Evolutionary conservation across 2,329 filamentous ascomycete species (phyloP), one percentile per base, ranked within the genome.

Genomic region (Fusarium sp.): DNA sequence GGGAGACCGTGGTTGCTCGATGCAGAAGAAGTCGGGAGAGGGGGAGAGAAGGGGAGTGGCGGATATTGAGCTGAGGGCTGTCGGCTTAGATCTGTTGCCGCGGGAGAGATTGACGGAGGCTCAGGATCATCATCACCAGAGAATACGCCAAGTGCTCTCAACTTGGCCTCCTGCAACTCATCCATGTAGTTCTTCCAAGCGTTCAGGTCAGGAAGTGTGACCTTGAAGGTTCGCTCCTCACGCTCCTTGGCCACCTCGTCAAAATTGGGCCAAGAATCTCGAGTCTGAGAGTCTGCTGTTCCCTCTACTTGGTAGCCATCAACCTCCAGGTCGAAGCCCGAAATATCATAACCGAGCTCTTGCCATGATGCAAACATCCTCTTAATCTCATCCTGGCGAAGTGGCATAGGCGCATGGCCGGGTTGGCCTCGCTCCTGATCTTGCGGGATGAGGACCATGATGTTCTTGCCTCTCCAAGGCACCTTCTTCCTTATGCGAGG

Each of bases 91-190:
- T 85, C 83, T 9, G 86, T 85, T 4, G 83, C 83, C n/a, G 83
- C 87, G 9, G 90, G 90, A 13, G 93, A 95, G 70, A 90, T 85
- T 4, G 89, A 88, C 42, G 86, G 82, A 65, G 86, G 81, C 27
- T 82, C 81, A 10, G 89, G 87, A 56, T 96, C 92, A 6, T 93
- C 90, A 53, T 91, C 89, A 34, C 89, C 92, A 65, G 92, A 85
- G 16, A 89, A 93, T 11, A 98, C 96, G 69, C 96, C 96, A 60
- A 99, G 85, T 55, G 95, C 94, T 66, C 93, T 90, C 57, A 99
- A 84, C 81, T 97, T 99, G 65, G 95, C 93, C 81, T 99, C 96
- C 72, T 92, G 89, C 34, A 98, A 83, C 71, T 91, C 90, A 59
- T 91, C 87, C 63, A 94, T 91, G 78, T 98, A 97, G 25, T 89